A percentile compares a stretch with the other conserved stretches of the same genome.
phyloP scores from a whole-genome alignment of 352 stramenopile genomes.

The Phytophthora idaei region DNA sequence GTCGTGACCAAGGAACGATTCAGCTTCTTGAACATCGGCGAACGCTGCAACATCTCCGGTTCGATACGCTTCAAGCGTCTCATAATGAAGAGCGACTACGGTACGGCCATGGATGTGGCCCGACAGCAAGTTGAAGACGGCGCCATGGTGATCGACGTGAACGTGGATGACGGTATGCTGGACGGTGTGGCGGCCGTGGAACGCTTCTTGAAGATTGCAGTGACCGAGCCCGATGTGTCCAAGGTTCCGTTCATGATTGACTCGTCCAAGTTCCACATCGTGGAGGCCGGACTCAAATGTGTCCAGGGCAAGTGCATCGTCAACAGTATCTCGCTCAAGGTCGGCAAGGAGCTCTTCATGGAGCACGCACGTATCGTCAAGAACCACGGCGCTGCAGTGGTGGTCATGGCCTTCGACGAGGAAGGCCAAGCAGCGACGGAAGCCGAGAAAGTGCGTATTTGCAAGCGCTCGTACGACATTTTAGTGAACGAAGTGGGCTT shows the following conservation, averaged over 20 bases:
- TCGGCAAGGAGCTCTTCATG: constrained; percentile 96
- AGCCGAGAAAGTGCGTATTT: constrained; percentile 97
- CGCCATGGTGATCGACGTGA: constrained; percentile 98
- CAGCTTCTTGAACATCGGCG: constrained; percentile 96
- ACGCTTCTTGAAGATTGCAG: constrained; percentile 97
- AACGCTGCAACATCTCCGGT: constrained; percentile 96
- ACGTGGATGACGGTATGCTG: constrained; percentile 98
- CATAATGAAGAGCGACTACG: constrained; percentile 96
- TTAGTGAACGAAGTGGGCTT: constrained; percentile 94
- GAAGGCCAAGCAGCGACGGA: constrained; percentile 95
- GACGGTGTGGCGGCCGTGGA: constrained; percentile 96
- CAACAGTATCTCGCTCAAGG: constrained; percentile 98
- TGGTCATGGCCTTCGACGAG: constrained; percentile 99
- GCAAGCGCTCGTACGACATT: constrained; percentile 98
- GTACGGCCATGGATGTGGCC: constrained; percentile 95
- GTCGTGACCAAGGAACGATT: constrained; percentile 94
- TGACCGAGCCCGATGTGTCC: constrained; percentile 95
- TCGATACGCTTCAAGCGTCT: constrained; percentile 96
- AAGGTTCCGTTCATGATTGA: constrained; percentile 99
- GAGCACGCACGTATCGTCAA: constrained; percentile 95
- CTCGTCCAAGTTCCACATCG: constrained; percentile 98
- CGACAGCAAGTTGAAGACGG: constrained; percentile 97
- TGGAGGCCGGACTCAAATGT: constrained; percentile 97
- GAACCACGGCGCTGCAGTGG: constrained; percentile 94
- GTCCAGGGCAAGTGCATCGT: constrained; percentile 97